Evolutionary conservation across 495 filamentous ascomycete genomes (phyloP).

Genomic region (Schizothecium vesticola): DNA sequence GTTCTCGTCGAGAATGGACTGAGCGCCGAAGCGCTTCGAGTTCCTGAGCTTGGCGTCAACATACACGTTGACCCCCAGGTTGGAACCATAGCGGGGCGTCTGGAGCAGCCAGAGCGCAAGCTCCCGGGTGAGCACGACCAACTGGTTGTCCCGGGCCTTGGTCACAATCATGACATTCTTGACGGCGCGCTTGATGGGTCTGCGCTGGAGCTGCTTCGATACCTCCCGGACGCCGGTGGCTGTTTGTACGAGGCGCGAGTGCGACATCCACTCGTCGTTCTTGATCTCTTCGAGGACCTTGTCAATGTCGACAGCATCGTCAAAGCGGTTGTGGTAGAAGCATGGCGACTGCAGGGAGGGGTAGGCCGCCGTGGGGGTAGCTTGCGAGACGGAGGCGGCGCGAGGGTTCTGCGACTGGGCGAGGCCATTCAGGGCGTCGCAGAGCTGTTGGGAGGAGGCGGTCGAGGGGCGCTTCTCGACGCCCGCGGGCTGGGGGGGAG

Average conservation of each 20-base stretch:
- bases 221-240: slow-evolving; percentile 92
- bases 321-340: slow-evolving; percentile 95
- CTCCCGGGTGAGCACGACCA: slow-evolving; percentile 81
- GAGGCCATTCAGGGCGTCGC: slow-evolving; percentile 58
- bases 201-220: slow-evolving; percentile 83
- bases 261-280: slow-evolving; percentile 84
- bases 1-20: slow-evolving; percentile 63
- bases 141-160: slow-evolving; percentile 85
- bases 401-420: slow-evolving; percentile 40
- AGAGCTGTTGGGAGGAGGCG: slow-evolving; percentile 56
- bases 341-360: slow-evolving; percentile 78
- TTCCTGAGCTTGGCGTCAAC: slow-evolving; percentile 85
- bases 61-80: slow-evolving; percentile 81
- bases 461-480: slow-evolving; percentile 45
- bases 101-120: slow-evolving; percentile 79
- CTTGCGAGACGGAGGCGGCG: slow-evolving; percentile 21
- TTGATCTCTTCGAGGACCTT: slow-evolving; percentile 92
- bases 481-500: slow-evolving; percentile 33
- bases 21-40: slow-evolving; percentile 80
- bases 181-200: slow-evolving; percentile 82
- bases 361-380: slow-evolving; percentile 57
- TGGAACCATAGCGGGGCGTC: slow-evolving; percentile 74
- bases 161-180: slow-evolving; percentile 93
- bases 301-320: slow-evolving; percentile 90
- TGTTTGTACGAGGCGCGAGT: slow-evolving; percentile 88